Percentiles rank a stretch among this genome's conserved stretches.
These are phyloP conservation scores for Lentinula raphanica DNA, from an alignment of 768 basidiomycete species.

Conservation along the genomic window DNA sequence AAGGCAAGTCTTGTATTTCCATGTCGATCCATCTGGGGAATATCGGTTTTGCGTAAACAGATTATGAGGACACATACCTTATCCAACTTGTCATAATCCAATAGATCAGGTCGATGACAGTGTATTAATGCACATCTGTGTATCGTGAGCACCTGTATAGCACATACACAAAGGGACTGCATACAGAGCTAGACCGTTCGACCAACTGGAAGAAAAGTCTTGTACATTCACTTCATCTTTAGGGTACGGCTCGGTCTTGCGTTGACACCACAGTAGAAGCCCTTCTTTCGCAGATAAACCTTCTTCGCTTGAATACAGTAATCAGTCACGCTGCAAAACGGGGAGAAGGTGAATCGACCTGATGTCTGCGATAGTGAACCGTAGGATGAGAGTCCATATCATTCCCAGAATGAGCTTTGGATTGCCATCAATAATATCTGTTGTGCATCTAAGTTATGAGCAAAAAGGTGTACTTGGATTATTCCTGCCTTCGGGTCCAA, in stretches of 20 bases:
- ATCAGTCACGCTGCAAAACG: background rate
- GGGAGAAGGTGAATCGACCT: slow-evolving; percentile 49
- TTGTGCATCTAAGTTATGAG: slow-evolving; percentile 6
- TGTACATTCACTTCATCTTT: slow-evolving; percentile 91
- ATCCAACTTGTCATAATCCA: slow-evolving; percentile 84
- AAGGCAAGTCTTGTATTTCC: slow-evolving; percentile 88
- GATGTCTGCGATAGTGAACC: slow-evolving; percentile 98
- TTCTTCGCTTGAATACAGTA: slow-evolving; percentile 65
- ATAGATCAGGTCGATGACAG: slow-evolving; percentile 90
- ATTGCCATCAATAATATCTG: slow-evolving; percentile 99
- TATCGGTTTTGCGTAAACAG: background rate
- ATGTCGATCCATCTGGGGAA: slow-evolving; percentile 63
- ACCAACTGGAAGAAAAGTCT: slow-evolving; percentile 91
- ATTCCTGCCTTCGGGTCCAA: slow-evolving; percentile 83
- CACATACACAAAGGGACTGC: slow-evolving; percentile 25
- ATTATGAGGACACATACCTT: slow-evolving; percentile 46
- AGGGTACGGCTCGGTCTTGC: slow-evolving; percentile 87
- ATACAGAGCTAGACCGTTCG: slow-evolving; percentile 91
- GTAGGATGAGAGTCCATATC: slow-evolving; percentile 98
- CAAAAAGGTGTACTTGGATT: background rate
- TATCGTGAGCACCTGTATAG: slow-evolving; percentile 4
- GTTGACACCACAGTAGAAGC: slow-evolving; percentile 94
- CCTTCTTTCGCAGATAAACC: slow-evolving; percentile 99
- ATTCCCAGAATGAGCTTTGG: slow-evolving; percentile 96
- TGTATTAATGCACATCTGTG: slow-evolving; percentile 94